Evolutionary conservation across 306 rosid species (phyloP), one percentile per base, ranked within the genome.

Genomic region (Vigna unguiculata): DNA sequence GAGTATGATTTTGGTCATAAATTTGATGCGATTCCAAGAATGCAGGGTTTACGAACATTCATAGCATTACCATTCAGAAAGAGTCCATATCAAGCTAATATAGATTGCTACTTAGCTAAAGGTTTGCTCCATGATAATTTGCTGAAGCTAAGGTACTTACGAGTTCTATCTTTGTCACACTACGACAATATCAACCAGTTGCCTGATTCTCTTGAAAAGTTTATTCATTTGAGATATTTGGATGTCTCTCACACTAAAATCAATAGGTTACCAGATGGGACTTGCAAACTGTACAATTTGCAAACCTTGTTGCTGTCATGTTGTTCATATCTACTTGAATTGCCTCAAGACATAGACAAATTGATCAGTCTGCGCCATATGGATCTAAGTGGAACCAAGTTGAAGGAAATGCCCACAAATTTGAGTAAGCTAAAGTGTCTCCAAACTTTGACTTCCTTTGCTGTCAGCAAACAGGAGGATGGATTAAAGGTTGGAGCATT

Each of bases 171-270:
- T n/a, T n/a, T n/a, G n/a, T n/a, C n/a, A n/a, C n/a, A n/a, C n/a
- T n/a, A n/a, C n/a, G n/a, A n/a, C n/a, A n/a, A n/a, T n/a, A n/a
- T n/a, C n/a, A n/a, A n/a, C n/a, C n/a, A n/a, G 24, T 8, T 83
- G 32, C 80, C 57, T 0, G 4, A 81, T 6, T 65, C 76, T 34
- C 54, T 83, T 22, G 78, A 73, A 9, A 52, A 58, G 5, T 15
- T 86, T 47, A 58, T 53, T 21, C 74, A 75, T 10, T 30, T 82
- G 5, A 66, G 78, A 8, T 82, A 84, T 55, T 45, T 52, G 5
- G 58, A 52, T 52, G 5, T 52, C 25, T 32, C 38, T 32, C 5
- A 32, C 38, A 32, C 38, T 4, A 32, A 32, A 32, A 32, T 32
- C 0, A 32, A 19, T 9, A 52, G 11, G 12, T 19, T 52, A 52